Evolutionary conservation across 176 grass and related monocot species (phyloP).

Genomic region (Phoenix roebelenii): DNA sequence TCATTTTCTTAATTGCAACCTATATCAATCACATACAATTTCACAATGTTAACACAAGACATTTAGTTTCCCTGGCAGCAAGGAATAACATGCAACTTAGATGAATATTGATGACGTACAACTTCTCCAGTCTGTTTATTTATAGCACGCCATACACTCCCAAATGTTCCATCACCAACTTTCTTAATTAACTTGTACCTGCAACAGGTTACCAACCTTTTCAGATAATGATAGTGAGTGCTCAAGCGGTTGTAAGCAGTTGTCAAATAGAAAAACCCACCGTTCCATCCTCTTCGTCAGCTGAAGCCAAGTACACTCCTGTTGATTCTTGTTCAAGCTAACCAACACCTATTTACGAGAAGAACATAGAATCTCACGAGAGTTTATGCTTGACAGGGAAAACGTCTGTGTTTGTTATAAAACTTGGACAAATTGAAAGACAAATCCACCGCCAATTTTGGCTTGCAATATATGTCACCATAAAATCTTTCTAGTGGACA

Average conservation of each 20-base stretch:
- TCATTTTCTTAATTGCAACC: constrained; percentile 99
- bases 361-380: neutral
- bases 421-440: too few relatives aligned
- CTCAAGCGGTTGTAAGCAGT: neutral
- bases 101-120: constrained; percentile 36
- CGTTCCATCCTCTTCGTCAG: constrained; percentile 42
- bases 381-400: too few relatives aligned
- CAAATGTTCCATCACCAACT: constrained; percentile 98
- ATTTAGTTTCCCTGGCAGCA: neutral
- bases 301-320: constrained; percentile 6
- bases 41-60: neutral
- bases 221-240: too few relatives aligned
- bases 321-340: constrained; percentile 6
- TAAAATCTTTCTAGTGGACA: neutral
- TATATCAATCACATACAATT: constrained; percentile 22
- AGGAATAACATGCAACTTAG: neutral
- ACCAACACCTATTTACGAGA: constrained; percentile 7
- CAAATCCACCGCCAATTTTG: too few relatives aligned
- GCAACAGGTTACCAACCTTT: neutral
- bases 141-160: constrained; percentile 98
- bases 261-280: constrained; percentile 24
- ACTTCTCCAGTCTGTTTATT: constrained; percentile 97
- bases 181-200: constrained; percentile 99
- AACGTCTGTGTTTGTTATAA: too few relatives aligned
- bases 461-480: too few relatives aligned